Base-by-base conservation (phyloP, 73 alveolate species). In the Paramecium sonneborni region DNA sequence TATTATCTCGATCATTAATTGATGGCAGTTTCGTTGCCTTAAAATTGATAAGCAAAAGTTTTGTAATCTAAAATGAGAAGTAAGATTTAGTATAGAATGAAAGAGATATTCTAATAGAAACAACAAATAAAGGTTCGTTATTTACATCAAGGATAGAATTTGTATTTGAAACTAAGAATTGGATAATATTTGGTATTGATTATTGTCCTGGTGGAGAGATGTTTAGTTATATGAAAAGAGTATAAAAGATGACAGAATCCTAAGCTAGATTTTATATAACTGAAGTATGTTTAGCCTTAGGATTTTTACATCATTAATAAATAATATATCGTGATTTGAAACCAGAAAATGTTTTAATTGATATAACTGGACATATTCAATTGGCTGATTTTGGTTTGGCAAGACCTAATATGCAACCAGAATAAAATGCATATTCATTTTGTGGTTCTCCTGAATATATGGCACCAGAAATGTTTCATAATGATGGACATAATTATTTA, bases 351-450 rank as follows among this genome's bases (percentile, higher is more conserved):
- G 94, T 96, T 15, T 92, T 96, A 68, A 86, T 96, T 9, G 97
- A 95, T 85, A 88, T 91, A 34, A 88, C 95, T 76, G 97, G 97
- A 67, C 97, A 96, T 35, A 95, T 97, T 9, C 96, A 98, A 92
- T 92, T 98, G 24, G 97, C 99, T 58, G 99, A 97, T 93, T 97
- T 97, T 90, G 99, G 99, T 5, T 97, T 97, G 37, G 85, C 96
- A 0, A 85, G 92, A 37, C 79, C 87, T 2, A 56, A 92, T 30
- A 92, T 92, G 69, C 43, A 79, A 23, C 28, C 57, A n/a, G 92
- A 92, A 28, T 62, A 86, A 23, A 41, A 85, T 48, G 85, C 95
- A 2, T 79, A 58, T 67, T 86, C 96, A 5, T 92, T 94, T 34
- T 94, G 97, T 92, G 97, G 97, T 1, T 91, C 95, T 21, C 97